phyloP scores from a whole-genome alignment of 345 rosid genomes.

The Syzygium oleosum region DNA sequence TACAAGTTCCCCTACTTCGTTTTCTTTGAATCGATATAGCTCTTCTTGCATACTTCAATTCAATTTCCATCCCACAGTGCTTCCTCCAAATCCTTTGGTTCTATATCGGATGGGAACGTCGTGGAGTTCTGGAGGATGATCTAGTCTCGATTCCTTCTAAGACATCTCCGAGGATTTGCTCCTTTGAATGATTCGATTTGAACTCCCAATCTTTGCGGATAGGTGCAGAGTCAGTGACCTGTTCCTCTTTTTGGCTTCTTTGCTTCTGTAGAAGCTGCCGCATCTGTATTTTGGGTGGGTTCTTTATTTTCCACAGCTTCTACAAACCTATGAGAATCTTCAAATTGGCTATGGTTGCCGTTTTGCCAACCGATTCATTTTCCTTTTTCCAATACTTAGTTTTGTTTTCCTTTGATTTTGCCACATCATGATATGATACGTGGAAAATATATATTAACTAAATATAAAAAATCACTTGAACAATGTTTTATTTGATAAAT shows the following conservation, averaged over 20 bases:
- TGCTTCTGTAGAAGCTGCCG: neutral
- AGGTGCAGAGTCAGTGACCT: neutral
- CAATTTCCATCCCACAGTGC: too few relatives aligned
- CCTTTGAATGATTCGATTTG: neutral
- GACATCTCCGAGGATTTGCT: rapidly evolving
- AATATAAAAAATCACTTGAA: neutral
- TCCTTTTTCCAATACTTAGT: neutral
- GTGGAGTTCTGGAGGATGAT: neutral
- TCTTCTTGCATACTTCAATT: too few relatives aligned
- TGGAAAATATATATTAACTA: neutral
- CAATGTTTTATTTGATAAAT: too few relatives aligned
- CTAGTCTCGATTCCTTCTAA: neutral
- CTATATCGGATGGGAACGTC: neutral
- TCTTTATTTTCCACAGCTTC: neutral
- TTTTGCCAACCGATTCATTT: neutral
- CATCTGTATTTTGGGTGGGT: neutral
- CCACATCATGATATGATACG: rapidly evolving
- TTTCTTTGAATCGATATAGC: too few relatives aligned
- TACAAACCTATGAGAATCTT: neutral
- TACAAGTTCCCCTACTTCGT: too few relatives aligned
- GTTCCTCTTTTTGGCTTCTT: neutral
- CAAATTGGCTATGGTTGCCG: neutral
- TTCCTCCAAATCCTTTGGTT: too few relatives aligned
- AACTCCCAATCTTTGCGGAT: rapidly evolving
- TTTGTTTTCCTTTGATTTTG: too few relatives aligned